Evolutionary conservation across 2,329 filamentous ascomycete species (phyloP).

Genomic region (Aspergillus hortae): DNA sequence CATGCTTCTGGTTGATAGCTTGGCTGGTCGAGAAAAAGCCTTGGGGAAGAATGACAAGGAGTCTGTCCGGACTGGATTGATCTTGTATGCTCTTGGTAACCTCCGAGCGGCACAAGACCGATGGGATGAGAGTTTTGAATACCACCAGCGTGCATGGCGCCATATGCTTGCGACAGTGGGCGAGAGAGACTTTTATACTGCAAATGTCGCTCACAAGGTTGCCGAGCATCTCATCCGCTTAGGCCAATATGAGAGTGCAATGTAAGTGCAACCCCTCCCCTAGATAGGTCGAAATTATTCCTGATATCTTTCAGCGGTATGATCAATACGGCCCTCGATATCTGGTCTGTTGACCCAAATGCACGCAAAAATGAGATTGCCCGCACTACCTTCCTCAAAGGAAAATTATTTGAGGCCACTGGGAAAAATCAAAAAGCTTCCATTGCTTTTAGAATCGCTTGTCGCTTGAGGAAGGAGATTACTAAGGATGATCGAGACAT

Average conservation of each 20-base stretch:
- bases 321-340: slow-evolving; percentile 14
- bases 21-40: slow-evolving; percentile 17
- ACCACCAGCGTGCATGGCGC: slow-evolving; percentile 17
- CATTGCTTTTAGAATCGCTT: slow-evolving; percentile 13
- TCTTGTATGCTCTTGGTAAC: not conserved
- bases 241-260: not conserved
- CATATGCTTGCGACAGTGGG: slow-evolving; percentile 22
- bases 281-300: not conserved
- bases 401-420: slow-evolving; percentile 11
- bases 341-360: slow-evolving; percentile 10
- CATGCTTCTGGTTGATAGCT: slow-evolving; percentile 17
- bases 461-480: slow-evolving; percentile 19
- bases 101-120: not conserved
- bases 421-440: slow-evolving; percentile 16
- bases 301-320: slow-evolving; percentile 10
- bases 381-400: slow-evolving; percentile 20
- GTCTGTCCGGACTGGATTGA: slow-evolving; percentile 2
- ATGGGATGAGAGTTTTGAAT: slow-evolving; percentile 16
- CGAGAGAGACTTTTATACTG: slow-evolving; percentile 23
- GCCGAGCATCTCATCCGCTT: slow-evolving; percentile 21
- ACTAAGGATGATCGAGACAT: slow-evolving; percentile 16
- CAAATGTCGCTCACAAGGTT: slow-evolving; percentile 19
- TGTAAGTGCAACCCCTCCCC: not conserved
- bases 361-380: slow-evolving; percentile 19
- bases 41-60: slow-evolving; percentile 19